Base-by-base conservation (phyloP, 306 rosid genomes). In the Prunus mume region DNA sequence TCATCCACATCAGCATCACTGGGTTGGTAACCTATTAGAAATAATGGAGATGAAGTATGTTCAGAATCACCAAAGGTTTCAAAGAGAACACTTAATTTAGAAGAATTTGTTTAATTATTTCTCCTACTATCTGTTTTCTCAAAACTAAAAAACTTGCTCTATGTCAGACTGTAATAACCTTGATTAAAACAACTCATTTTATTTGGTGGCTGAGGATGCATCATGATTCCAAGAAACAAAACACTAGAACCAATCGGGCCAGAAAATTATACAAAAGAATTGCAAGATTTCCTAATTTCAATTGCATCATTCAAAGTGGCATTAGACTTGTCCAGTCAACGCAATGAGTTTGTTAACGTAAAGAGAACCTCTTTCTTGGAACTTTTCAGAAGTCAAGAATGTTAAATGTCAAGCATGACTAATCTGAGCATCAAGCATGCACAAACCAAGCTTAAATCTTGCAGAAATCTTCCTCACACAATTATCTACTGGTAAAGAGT, bases 1-100 rank as follows among this genome's bases (percentile, higher is more conserved):
- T 84, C 72, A 69, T 83, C 90, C 78, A 91, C 92, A 79, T 89
- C 91, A 64, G 64, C 87, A 65, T 88, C 86, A 79, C 81, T 89
- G 32, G 90, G 80, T 66, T 82, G 70, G 62, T 83, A 78, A 56
- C 92, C 97, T 95, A 79, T 65, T 54, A 47, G 54, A 24, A 45
- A 60, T 3, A 27, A 45, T 63, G 80, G 45, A 66, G 68, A 71
- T 24, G n/a, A n/a, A 34, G 12, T 24, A 17, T 28, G 73, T 27
- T 69, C 15, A 22, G 76, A 56, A 72, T 51, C 19, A 65, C 10
- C 4, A 57, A 62, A 9, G 5, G 25, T 38, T 68, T 65, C 54
- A 73, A 20, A 73, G 63, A 4, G n/a, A 41, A 34, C 41, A 2
- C 12, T 45, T 20, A 24, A 62, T n/a, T 63, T 50, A 15, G 9